Percentiles rank a stretch among this genome's conserved stretches.
phyloP scores from a whole-genome alignment of 1,139 yeast species.

The Schwanniomyces etchellsii region DNA sequence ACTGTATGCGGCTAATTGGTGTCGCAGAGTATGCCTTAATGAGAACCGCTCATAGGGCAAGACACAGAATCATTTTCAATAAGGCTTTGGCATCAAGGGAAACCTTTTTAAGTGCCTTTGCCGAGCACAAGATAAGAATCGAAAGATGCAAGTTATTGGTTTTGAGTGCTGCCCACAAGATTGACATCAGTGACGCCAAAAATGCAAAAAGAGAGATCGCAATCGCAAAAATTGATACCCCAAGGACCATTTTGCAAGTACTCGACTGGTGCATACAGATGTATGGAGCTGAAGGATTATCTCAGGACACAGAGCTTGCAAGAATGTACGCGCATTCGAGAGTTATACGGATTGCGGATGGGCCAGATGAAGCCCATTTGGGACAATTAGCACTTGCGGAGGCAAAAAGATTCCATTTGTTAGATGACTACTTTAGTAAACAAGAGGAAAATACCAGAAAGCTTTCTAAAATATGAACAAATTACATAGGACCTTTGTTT shows the following conservation, averaged over 20 bases:
- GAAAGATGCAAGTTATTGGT: constrained; percentile 56
- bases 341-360: constrained; percentile 66
- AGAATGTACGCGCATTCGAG: constrained; percentile 51
- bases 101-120: constrained; percentile 44
- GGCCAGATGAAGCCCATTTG: constrained; percentile 72
- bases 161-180: constrained; percentile 60
- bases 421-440: constrained; percentile 28
- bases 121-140: constrained; percentile 55
- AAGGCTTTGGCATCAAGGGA: constrained; percentile 50
- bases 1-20: constrained; percentile 68
- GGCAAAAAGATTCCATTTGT: constrained; percentile 26
- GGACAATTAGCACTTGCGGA: constrained; percentile 52
- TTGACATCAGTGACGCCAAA: constrained; percentile 54
- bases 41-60: constrained; percentile 51
- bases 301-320: constrained; percentile 61
- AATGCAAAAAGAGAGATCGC: constrained; percentile 56
- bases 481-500: no score
- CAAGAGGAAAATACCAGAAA: constrained; percentile 15
- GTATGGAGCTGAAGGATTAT: constrained; percentile 66
- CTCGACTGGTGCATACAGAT: constrained; percentile 67
- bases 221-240: constrained; percentile 65
- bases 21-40: constrained; percentile 58
- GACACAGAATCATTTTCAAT: constrained; percentile 53
- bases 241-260: constrained; percentile 48
- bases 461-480: constrained; percentile 24